Evolutionary conservation across 352 stramenopile species (phyloP).

Genomic region (Globisporangium ultimum): DNA sequence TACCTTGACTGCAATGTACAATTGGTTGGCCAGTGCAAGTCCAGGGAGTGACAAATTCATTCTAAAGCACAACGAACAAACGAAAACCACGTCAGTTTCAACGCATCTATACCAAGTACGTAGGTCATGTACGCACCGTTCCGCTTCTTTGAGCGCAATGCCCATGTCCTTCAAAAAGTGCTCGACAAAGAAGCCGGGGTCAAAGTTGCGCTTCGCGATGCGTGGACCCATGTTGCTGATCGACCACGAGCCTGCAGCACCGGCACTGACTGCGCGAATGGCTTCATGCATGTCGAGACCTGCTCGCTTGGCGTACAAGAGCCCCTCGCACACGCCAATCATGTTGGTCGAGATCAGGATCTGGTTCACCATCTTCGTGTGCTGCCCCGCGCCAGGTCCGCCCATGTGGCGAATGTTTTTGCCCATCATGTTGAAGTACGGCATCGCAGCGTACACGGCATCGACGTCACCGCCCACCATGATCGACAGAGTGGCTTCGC

Average conservation of each 20-base stretch:
- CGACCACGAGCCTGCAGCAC: conserved; percentile 85
- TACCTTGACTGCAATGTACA: conserved; percentile 85
- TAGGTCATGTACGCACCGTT: conserved; percentile 31
- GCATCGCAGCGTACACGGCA: conserved; percentile 74
- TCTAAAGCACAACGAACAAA: conserved; percentile 16
- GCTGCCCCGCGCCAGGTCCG: conserved; percentile 70
- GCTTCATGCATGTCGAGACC: conserved; percentile 87
- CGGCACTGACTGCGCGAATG: conserved; percentile 81
- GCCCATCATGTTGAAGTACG: conserved; percentile 86
- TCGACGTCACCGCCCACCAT: conserved; percentile 90
- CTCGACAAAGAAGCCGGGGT: conserved; percentile 90
- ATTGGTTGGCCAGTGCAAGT: conserved; percentile 78
- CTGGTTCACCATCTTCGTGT: conserved; percentile 93
- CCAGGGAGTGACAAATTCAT: conserved; percentile 87
- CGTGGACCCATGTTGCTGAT: conserved; percentile 89
- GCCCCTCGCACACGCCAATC: conserved; percentile 86
- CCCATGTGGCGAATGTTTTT: conserved; percentile 91
- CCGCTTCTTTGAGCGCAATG: conserved; percentile 85
- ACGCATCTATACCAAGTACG: conserved; percentile 1
- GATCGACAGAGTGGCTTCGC: conserved; percentile 84
- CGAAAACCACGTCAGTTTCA: conserved; percentile 7
- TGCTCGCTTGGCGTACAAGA: conserved; percentile 87
- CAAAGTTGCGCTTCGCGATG: conserved; percentile 86
- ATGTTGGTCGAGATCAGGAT: conserved; percentile 87
- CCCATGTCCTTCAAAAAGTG: conserved; percentile 91